A percentile compares a stretch with the other conserved stretches of the same genome.
Conservation (phyloP, 805 yeast genomes). For the Cyberlindnera bimundalis region DNA sequence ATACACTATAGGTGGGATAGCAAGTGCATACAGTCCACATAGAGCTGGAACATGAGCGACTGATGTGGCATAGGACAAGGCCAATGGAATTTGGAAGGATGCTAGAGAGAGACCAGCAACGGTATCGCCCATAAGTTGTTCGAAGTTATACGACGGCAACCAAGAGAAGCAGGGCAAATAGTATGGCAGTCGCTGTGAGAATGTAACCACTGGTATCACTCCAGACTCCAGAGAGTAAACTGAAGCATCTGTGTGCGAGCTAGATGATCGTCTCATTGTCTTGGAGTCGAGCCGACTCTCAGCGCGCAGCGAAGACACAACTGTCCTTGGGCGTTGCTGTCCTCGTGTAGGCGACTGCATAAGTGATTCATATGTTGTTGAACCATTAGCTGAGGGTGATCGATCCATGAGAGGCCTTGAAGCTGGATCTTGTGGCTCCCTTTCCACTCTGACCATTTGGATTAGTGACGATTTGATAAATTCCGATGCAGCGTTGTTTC, state of each 20-base stretch:
- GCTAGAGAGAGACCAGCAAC: conserved; percentile 86
- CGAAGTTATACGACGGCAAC: conserved; percentile 48
- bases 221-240: conserved; percentile 12
- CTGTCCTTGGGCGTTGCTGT: conserved; percentile 20
- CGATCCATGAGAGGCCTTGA: conserved; percentile 13
- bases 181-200: conserved; percentile 43
- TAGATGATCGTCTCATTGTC: conserved; percentile 6
- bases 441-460: conserved; percentile 3
- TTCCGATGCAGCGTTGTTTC: too few species aligned
- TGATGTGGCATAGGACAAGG: conserved; percentile 69
- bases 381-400: not conserved
- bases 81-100: conserved; percentile 86
- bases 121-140: conserved; percentile 53
- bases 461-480: not conserved
- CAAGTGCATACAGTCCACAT: conserved; percentile 73
- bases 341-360: conserved; percentile 5
- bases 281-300: not conserved
- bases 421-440: conserved; percentile 1
- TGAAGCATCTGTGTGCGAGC: conserved; percentile 9
- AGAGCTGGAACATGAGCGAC: conserved; percentile 81
- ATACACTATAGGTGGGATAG: conserved; percentile 76
- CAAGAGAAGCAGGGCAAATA: conserved; percentile 67
- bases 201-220: conserved; percentile 8
- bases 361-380: conserved; percentile 13
- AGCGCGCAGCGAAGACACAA: conserved; percentile 14